Base-by-base conservation (phyloP, 352 stramenopile species). In the Phytopythium aichiense region DNA sequence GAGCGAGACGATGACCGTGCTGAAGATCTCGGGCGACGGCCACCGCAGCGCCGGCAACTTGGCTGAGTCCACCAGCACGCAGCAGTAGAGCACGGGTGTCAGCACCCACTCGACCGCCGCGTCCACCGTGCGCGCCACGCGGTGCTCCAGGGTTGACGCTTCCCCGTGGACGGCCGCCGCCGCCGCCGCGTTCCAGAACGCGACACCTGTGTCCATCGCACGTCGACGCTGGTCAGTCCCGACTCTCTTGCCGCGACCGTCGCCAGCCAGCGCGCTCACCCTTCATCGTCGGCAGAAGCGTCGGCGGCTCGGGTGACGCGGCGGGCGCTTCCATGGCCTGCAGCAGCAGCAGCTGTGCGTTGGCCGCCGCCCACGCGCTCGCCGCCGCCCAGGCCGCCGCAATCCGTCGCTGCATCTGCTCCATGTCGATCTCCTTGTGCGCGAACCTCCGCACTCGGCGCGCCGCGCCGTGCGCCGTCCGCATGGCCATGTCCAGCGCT, bases 11-110 rank as follows among this genome's bases (percentile, higher is more conserved):
- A 84, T 65, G 7, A 69, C 68, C 23, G 52, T 18, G 51, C 74
- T 86, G 62, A 83, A 78, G 31, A 80, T 43, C 54, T 68, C 68
- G 13, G 74, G 75, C 23, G 69, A 42, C 51, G 63, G 60, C 51
- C 70, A 74, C 20, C 20, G 15, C 20, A n/a, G 51, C 1, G 64
- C 58, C 2, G 66, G 67, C 12, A 59, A 46, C 13, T 61, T 65
- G 2, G 63, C n/a, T 22, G 58, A 61, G 25, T 86, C 76, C 12
- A 66, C 54, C 35, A 67, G 56, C 43, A 81, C 58, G 49, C 74
- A 86, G 65, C 72, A 81, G 56, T 66, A 73, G 56, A 86, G 81
- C 25, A 86, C 51, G 0, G 74, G 76, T 1, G 65, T 60, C 25
- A 86, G 72, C 22, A 66, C 64, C 61, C 72, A 74, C 43, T 67